A percentile compares a stretch with the other conserved stretches of the same genome.
These are phyloP conservation scores for Bolboschoenoplectus hybrid DNA, from an alignment of 202 grass and related monocot genomes.

Conservation along the genomic window DNA sequence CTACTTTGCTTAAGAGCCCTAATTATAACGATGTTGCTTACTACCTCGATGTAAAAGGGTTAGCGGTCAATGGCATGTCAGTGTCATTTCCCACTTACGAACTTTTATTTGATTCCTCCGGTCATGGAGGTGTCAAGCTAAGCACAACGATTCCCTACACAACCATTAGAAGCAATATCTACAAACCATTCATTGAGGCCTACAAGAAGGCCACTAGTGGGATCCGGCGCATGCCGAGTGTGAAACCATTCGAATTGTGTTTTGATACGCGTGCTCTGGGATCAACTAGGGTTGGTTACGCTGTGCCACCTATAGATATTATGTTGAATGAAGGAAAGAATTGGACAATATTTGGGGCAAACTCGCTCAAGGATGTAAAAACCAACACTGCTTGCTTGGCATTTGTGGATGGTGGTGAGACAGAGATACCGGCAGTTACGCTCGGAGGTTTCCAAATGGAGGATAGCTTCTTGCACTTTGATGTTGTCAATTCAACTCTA, in stretches of 20 bases:
- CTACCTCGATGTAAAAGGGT: conserved; percentile 39
- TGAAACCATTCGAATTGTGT: conserved; percentile 56
- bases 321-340: conserved; percentile 48
- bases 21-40: conserved; percentile 42
- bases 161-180: conserved; percentile 46
- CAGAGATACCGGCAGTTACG: conserved; percentile 23
- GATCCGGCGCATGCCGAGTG: conserved; percentile 28
- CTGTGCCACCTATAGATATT: conserved; percentile 43
- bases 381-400: conserved; percentile 51
- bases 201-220: conserved; percentile 34
- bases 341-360: conserved; percentile 50
- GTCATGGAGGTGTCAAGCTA: conserved; percentile 51
- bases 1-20: conserved; percentile 39
- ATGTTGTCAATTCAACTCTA: conserved; percentile 39
- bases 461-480: conserved; percentile 52
- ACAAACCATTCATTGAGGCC: conserved; percentile 45
- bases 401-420: conserved; percentile 43
- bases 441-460: conserved; percentile 57
- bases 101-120: conserved; percentile 41
- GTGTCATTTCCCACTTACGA: conserved; percentile 25
- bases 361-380: conserved; percentile 51
- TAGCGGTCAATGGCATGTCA: conserved; percentile 26
- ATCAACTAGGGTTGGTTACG: conserved; percentile 45
- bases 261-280: conserved; percentile 28
- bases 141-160: conserved; percentile 44